Conservation (phyloP, 768 basidiomycete genomes). For the Neoboletus brunneissimus region DNA sequence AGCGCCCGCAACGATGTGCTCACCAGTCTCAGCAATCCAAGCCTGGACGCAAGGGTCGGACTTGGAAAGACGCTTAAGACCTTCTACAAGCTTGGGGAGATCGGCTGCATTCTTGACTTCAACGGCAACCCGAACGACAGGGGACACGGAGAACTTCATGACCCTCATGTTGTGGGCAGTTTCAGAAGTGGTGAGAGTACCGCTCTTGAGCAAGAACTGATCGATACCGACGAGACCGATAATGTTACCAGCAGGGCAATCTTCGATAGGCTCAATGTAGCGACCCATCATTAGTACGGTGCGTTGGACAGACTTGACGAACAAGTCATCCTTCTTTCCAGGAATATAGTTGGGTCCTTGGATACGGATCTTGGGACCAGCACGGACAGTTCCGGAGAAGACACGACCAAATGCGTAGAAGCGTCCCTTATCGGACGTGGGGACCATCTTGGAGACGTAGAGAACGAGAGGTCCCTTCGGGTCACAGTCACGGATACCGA, state of each 20-base stretch:
- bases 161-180: constrained; percentile 99
- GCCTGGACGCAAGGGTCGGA: constrained; percentile 99
- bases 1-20: constrained; percentile 99
- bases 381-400: constrained; percentile 96
- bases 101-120: constrained; percentile 99
- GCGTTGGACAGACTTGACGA: constrained; percentile 97
- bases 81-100: constrained; percentile 99
- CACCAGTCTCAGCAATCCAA: constrained; percentile 87
- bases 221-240: constrained; percentile 99
- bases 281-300: constrained; percentile 99
- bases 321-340: constrained; percentile 98
- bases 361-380: constrained; percentile 98
- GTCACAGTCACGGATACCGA: constrained; percentile 97
- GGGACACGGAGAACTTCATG: constrained; percentile 99
- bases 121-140: constrained; percentile 98
- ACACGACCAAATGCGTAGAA: constrained; percentile 99
- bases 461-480: constrained; percentile 94
- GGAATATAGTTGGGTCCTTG: constrained; percentile 99
- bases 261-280: constrained; percentile 97
- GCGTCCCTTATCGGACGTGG: constrained; percentile 98
- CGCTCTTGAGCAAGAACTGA: constrained; percentile 99
- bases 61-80: constrained; percentile 99
- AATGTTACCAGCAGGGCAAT: constrained; percentile 99
- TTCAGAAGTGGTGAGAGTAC: constrained; percentile 96
- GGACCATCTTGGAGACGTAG: constrained; percentile 99